A percentile compares a stretch with the other conserved stretches of the same genome.
Evolutionary conservation across 345 rosid genomes (phyloP).

Genomic region (Eucalyptus marginata): DNA sequence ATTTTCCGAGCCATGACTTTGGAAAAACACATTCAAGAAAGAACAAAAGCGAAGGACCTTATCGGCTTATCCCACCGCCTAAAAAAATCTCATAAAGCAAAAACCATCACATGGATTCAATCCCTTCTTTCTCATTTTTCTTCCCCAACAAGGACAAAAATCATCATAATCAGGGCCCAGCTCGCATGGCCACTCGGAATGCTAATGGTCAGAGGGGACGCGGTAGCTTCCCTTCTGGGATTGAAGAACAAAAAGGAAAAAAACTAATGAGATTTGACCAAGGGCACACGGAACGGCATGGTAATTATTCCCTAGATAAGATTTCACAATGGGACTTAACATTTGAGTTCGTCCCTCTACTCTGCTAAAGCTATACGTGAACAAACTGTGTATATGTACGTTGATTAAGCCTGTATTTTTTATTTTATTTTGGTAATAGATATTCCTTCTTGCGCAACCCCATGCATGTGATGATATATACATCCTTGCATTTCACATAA

Average conservation of each 20-base stretch:
- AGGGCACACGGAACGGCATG: background rate
- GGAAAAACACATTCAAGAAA: background rate
- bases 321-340: background rate
- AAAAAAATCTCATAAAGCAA: background rate
- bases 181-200: background rate
- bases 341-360: background rate
- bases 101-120: background rate
- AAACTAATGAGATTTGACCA: background rate
- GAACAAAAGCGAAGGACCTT: background rate
- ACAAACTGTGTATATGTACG: background rate
- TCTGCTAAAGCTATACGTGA: background rate
- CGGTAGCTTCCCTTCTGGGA: background rate
- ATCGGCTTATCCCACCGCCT: accelerated
- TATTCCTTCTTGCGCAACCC: background rate
- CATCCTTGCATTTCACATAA: background rate
- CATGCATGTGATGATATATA: background rate
- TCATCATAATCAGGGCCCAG: background rate
- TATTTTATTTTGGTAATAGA: accelerated
- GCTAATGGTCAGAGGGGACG: background rate
- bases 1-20: background rate
- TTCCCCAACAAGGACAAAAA: background rate
- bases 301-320: background rate
- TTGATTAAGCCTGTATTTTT: too few species aligned
- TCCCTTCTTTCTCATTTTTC: background rate
- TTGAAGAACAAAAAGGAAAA: background rate